Evolutionary conservation across 768 basidiomycete species (phyloP), one percentile per base, ranked within the genome.

Genomic region (Sarcodon sp.): DNA sequence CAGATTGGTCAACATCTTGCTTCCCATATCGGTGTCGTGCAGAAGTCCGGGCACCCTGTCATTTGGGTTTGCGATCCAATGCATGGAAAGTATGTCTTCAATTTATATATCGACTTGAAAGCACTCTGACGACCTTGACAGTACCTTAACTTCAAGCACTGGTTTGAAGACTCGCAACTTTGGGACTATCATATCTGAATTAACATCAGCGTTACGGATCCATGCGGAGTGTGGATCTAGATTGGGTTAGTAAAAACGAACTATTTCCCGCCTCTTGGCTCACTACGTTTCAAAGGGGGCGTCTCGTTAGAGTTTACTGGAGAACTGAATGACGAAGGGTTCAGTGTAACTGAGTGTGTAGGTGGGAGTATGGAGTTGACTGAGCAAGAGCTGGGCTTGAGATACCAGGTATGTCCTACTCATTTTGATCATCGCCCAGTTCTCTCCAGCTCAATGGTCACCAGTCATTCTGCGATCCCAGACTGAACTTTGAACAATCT

Each of bases 21-120:
- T 0, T 71, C 64, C 0, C 94, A 98, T 61, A 93, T 99, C 60
- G 61, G 63, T 10, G 83, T 80, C 7, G 93, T 99, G 12, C 80
- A 86, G 58, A 53, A 65, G 45, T 83, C 89, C 2, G 77, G 76
- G 0, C 92, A 98, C 60, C 86, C 87, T 1, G 92, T 96, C 2
- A 77, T 83, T 7, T 98, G 93, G 91, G 76, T 93, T 45, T 93
- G 88, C 58, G 96, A 98, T 65, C 92, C 93, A 2, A 98, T 98
- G 94, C 94, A 98, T 56, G 94, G 93, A 68, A 96, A 97, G 90
- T 91, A 59, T 56, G 87, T 73, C 4, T n/a, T 32, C n/a, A 39
- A 33, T 51, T 43, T 3, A 33, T 46, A 32, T 45, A 33, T 6
- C 34, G 15, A 15, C 13, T 13, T 38, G 33, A 41, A 37, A 45